phyloP scores from a whole-genome alignment of 805 yeast genomes.

The Teunomyces barrocoloradensis region DNA sequence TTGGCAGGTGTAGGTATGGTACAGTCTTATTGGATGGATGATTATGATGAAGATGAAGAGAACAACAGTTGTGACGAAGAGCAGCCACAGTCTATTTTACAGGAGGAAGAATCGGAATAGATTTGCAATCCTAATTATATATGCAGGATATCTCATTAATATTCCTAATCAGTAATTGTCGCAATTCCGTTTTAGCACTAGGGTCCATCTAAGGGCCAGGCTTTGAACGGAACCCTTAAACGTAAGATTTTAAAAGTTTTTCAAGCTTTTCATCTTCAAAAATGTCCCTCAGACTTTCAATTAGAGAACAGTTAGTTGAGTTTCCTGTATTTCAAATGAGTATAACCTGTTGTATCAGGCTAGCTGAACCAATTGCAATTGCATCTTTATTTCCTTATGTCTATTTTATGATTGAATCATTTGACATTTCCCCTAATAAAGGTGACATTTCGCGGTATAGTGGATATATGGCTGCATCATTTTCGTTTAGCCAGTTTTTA shows the following conservation, averaged over 20 bases:
- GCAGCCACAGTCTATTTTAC: background rate
- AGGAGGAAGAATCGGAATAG: background rate
- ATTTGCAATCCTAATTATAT: background rate
- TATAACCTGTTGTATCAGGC: constrained; percentile 43
- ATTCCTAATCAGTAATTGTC: background rate
- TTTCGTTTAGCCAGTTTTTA: constrained; percentile 58
- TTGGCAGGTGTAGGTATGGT: constrained; percentile 27
- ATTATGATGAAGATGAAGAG: constrained; percentile 22
- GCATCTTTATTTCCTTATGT: constrained; percentile 64
- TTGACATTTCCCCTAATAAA: constrained; percentile 45
- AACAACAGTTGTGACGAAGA: background rate
- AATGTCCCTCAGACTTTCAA: background rate
- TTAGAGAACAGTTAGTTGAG: constrained; percentile 51
- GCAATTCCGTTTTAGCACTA: background rate
- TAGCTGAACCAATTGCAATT: constrained; percentile 63
- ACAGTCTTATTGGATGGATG: constrained; percentile 27
- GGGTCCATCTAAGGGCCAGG: background rate
- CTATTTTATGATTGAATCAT: constrained; percentile 61
- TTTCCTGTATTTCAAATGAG: constrained; percentile 53
- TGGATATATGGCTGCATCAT: constrained; percentile 59
- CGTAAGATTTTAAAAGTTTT: background rate
- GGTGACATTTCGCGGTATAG: constrained; percentile 56
- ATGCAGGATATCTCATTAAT: background rate
- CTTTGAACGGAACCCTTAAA: background rate
- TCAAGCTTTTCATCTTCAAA: background rate